Percentiles rank a stretch among this genome's conserved stretches.
Evolutionary conservation across 2,329 filamentous ascomycete species (phyloP).

Genomic region (Lecanicillium sp.): DNA sequence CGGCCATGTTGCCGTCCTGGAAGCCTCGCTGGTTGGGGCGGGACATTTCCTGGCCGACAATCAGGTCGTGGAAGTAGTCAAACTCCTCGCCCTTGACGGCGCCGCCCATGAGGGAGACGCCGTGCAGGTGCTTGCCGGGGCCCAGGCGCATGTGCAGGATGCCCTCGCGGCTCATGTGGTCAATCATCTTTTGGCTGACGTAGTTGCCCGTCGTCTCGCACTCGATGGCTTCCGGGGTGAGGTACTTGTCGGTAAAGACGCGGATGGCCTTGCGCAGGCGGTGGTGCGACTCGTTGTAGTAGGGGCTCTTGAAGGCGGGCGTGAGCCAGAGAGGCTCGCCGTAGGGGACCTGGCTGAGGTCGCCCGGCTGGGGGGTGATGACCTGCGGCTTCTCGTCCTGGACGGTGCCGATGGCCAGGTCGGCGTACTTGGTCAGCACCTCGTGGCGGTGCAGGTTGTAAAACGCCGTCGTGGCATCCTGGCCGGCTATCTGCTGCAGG

Average conservation of each 20-base stretch:
- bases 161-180: slow-evolving; percentile 67
- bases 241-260: slow-evolving; percentile 62
- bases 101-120: slow-evolving; percentile 59
- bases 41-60: slow-evolving; percentile 65
- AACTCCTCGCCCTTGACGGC: slow-evolving; percentile 71
- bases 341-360: slow-evolving; percentile 72
- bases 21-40: slow-evolving; percentile 70
- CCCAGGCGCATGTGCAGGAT: slow-evolving; percentile 77
- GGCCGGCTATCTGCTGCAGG: slow-evolving; percentile 70
- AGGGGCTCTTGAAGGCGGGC: slow-evolving; percentile 68
- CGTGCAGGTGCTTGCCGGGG: slow-evolving; percentile 74
- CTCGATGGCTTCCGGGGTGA: slow-evolving; percentile 67
- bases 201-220: slow-evolving; percentile 67
- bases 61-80: slow-evolving; percentile 80
- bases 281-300: slow-evolving; percentile 70
- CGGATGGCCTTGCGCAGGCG: slow-evolving; percentile 62
- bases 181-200: slow-evolving; percentile 65
- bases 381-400: slow-evolving; percentile 69
- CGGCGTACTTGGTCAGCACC: slow-evolving; percentile 72
- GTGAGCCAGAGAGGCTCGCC: slow-evolving; percentile 79
- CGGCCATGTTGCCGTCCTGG: slow-evolving; percentile 79
- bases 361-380: slow-evolving; percentile 60
- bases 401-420: slow-evolving; percentile 68
- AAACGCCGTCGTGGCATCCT: slow-evolving; percentile 74
- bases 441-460: slow-evolving; percentile 91